phyloP scores from a whole-genome alignment of 345 rosid genomes.

The Corchorus olitorius region DNA sequence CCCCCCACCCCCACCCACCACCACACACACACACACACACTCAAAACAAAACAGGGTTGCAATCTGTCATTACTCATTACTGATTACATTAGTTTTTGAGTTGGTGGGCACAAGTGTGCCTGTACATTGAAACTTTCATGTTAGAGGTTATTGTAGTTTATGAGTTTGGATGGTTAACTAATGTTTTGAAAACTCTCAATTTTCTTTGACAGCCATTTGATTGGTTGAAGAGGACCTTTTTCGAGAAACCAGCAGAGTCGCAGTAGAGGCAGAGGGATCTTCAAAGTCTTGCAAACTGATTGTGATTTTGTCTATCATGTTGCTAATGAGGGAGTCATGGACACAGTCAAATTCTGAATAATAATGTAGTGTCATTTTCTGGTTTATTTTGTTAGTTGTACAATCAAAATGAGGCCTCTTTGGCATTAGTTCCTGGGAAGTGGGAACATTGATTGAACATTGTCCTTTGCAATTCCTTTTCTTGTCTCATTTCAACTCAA shows the following conservation, averaged over 20 bases:
- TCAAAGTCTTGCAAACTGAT: conserved; percentile 15
- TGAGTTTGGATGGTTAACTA: neutral
- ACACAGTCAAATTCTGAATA: conserved; percentile 25
- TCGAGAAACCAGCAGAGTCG: conserved; percentile 51
- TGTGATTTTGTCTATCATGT: conserved; percentile 18
- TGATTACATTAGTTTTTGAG: too few species aligned
- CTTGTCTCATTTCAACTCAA: neutral
- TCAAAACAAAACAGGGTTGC: too few species aligned
- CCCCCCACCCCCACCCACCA: too few species aligned
- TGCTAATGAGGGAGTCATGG: conserved; percentile 19
- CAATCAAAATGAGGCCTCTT: neutral
- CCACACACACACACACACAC: too few species aligned
- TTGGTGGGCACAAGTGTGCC: neutral
- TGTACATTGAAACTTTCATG: neutral
- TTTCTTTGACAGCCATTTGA: conserved; percentile 66
- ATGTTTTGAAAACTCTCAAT: neutral
- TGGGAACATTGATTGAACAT: neutral
- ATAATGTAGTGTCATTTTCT: conserved; percentile 24
- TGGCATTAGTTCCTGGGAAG: conserved; percentile 3
- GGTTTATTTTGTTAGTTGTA: conserved; percentile 3
- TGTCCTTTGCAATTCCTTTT: neutral
- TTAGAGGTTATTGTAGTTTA: neutral
- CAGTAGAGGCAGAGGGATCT: conserved; percentile 33
- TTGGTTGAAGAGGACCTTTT: conserved; percentile 89
- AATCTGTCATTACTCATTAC: too few species aligned